Conservation (phyloP, 495 filamentous ascomycete genomes). For the Paragyromitra xinjiangensis region DNA sequence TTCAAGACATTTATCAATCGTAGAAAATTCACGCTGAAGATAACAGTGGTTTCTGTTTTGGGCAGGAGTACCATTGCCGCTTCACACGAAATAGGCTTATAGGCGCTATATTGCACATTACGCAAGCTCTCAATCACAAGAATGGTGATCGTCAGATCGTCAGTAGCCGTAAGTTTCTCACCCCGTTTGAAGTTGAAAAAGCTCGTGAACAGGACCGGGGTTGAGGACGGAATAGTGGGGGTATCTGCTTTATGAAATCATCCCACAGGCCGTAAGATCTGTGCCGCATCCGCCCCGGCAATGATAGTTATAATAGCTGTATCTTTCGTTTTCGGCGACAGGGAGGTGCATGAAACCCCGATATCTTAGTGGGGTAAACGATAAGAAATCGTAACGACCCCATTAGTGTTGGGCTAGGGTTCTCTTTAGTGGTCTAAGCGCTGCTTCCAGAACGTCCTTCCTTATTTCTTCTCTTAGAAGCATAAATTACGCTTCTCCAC, state of each 20-base stretch:
- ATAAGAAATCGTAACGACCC: neutral
- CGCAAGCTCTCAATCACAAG: neutral
- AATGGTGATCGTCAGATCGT: neutral
- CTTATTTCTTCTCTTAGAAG: neutral
- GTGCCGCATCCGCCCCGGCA: neutral
- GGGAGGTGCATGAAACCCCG: neutral
- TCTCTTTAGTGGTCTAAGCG: neutral
- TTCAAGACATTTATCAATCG: neutral
- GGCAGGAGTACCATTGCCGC: neutral
- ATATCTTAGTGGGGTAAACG: conserved; percentile 6
- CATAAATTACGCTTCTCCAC: neutral
- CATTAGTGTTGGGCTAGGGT: neutral
- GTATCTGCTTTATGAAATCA: neutral
- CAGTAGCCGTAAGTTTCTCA: neutral
- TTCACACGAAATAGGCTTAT: conserved; percentile 1
- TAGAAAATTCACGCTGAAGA: neutral
- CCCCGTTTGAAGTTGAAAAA: neutral
- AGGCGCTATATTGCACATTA: neutral
- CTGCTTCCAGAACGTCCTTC: conserved; percentile 15
- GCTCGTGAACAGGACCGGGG: neutral
- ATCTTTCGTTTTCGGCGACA: neutral
- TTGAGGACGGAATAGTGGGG: neutral
- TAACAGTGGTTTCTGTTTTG: neutral
- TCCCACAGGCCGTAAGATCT: too few species aligned
- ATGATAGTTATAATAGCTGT: neutral